Evolutionary conservation across 2,329 filamentous ascomycete genomes (phyloP).

Genomic region (Fusarium sp.): DNA sequence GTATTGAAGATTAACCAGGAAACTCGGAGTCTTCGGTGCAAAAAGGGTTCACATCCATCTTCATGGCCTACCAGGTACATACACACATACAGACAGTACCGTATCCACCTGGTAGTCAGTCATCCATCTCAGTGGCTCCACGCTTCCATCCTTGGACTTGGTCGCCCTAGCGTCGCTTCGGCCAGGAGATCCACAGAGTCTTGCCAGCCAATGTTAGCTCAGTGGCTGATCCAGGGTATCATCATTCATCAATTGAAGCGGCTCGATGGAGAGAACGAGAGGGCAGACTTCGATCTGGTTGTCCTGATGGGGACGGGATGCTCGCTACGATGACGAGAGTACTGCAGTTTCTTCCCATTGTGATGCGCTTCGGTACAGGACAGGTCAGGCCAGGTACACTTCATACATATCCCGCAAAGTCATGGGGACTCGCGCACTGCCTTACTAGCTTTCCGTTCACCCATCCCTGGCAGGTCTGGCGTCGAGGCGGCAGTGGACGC

Average conservation of each 20-base stretch:
- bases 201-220: conserved; percentile 22
- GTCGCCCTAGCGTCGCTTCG: conserved; percentile 27
- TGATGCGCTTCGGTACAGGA: not conserved
- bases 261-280: conserved; percentile 27
- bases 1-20: not conserved
- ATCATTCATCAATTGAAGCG: conserved; percentile 9
- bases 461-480: conserved; percentile 28
- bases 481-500: conserved; percentile 39
- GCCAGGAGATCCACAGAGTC: conserved; percentile 21
- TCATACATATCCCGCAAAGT: not conserved
- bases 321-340: conserved; percentile 13
- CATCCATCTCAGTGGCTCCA: conserved; percentile 30
- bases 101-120: not conserved
- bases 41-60: conserved; percentile 22
- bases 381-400: not conserved
- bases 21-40: conserved; percentile 29
- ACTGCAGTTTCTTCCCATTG: not conserved
- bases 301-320: conserved; percentile 14
- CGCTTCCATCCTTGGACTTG: conserved; percentile 19
- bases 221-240: conserved; percentile 29
- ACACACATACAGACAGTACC: not conserved
- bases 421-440: conserved; percentile 4
- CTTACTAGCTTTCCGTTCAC: conserved; percentile 1
- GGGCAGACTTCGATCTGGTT: conserved; percentile 29
- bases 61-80: conserved; percentile 1